Conservation (phyloP, 2,329 filamentous ascomycete species). For the Aspergillus pseudoterreus region DNA sequence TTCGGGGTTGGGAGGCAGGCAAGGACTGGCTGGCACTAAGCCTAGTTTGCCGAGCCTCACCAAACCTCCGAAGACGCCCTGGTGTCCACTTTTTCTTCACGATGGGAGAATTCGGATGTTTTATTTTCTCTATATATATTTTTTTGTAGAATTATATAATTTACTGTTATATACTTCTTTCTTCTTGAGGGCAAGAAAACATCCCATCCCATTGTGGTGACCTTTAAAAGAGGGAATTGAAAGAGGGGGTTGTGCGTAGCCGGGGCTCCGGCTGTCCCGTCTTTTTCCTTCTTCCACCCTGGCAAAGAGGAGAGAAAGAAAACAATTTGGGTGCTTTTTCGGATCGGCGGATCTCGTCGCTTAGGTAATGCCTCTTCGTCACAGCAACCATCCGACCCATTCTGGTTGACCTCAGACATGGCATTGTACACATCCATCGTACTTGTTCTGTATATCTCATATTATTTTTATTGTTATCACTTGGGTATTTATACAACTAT, state of each 20-base stretch:
- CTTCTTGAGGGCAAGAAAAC: background rate
- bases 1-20: constrained; percentile 33
- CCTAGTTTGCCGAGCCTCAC: constrained; percentile 36
- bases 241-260: constrained; percentile 6
- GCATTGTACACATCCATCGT: background rate
- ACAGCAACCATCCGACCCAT: constrained; percentile 24
- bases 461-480: background rate
- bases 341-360: constrained; percentile 33
- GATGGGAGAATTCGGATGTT: no score
- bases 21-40: constrained; percentile 35
- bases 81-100: constrained; percentile 14
- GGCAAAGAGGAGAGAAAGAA: constrained; percentile 3
- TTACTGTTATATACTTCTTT: background rate
- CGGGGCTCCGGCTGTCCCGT: constrained; percentile 9
- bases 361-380: constrained; percentile 33
- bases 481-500: background rate
- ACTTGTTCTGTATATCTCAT: no score
- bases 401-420: background rate
- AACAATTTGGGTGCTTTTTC: constrained; percentile 29
- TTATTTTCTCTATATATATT: background rate
- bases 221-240: background rate
- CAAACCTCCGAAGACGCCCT: constrained; percentile 38
- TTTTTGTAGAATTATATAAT: background rate
- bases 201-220: background rate
- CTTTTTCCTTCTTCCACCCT: constrained; percentile 15